Evolutionary conservation across 164 flowering plant species (phyloP), one percentile per base, ranked within the genome.

Genomic region (Aristolochia contorta): DNA sequence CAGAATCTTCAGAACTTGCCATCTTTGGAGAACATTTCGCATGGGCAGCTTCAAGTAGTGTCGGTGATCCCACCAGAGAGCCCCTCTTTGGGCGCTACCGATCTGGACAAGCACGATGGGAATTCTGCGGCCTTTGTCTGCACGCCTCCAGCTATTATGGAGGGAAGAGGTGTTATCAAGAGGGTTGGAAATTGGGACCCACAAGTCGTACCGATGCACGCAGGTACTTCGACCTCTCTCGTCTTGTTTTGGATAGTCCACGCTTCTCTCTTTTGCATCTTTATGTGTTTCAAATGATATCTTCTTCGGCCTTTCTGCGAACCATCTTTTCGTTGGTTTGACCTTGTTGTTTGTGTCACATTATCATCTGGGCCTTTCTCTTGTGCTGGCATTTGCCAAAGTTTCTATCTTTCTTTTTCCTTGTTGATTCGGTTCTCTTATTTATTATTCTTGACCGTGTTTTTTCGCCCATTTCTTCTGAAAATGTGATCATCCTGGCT

Each of bases 41-140:
- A 83, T 58, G 97, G 97, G 23, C 98, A 93, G 82, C 72, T 93
- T 16, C 97, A 93, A 79, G 95, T 85, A 16, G 22, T 88, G 55
- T 88, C 97, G 0, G 73, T 84, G 19, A 77, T 87, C 53, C 87
- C 93, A 0, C 69, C 78, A 2, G 92, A 84, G 57, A 58, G 74
- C 60, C 69, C 83, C 20, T 65, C 72, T 37, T 56, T 77, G 58
- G 57, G 32, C 4, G 64, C 57, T 22, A 41, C 54, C 25, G 92
- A 86, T 57, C 82, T 64, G 63, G 86, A 82, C 56, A 74, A 64
- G 53, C 51, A 65, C 0, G 86, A 74, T 25, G 77, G 65, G 13
- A 63, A 61, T 20, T 37, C 60, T 23, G 62, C 78, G 0, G 27
- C 83, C 0, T 85, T 50, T 69, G 88, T 91, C 50, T 70, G 89